phyloP scores from a whole-genome alignment of 129 eudicot species.

The Centrapalus pauciflorus region DNA sequence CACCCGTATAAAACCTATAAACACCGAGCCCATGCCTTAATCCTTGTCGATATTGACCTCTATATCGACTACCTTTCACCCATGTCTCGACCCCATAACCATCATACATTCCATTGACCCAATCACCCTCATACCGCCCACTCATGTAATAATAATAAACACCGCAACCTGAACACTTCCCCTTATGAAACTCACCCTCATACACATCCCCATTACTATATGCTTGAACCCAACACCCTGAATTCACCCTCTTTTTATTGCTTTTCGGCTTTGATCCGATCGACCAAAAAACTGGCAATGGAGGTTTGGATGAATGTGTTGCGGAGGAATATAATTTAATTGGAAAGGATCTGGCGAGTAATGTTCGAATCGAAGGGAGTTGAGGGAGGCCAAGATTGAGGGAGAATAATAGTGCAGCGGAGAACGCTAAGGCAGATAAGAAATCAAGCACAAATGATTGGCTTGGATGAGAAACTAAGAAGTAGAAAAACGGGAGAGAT shows the following conservation, averaged over 20 bases:
- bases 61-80: slow-evolving; percentile 34
- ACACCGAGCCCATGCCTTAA: slow-evolving; percentile 32
- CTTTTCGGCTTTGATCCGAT: slow-evolving; percentile 33
- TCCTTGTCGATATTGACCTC: slow-evolving; percentile 36
- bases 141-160: slow-evolving; percentile 36
- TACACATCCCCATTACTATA: slow-evolving; percentile 35
- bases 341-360: slow-evolving; percentile 22
- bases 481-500: slow-evolving; percentile 32
- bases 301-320: slow-evolving; percentile 18
- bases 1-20: slow-evolving; percentile 30
- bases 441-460: slow-evolving; percentile 30
- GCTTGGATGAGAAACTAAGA: slow-evolving; percentile 31
- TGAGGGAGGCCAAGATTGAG: slow-evolving; percentile 33
- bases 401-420: slow-evolving; percentile 22
- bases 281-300: slow-evolving; percentile 34
- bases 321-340: slow-evolving; percentile 12
- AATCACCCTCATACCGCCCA: slow-evolving; percentile 33
- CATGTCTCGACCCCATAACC: slow-evolving; percentile 38
- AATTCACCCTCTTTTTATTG: slow-evolving; percentile 15
- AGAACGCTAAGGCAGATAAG: slow-evolving; percentile 34
- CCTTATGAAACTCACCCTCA: slow-evolving; percentile 40
- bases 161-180: slow-evolving; percentile 33
- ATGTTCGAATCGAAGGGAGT: slow-evolving; percentile 26
- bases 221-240: slow-evolving; percentile 38
- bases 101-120: slow-evolving; percentile 34